Evolutionary conservation across 345 rosid genomes (phyloP), one percentile per base, ranked within the genome.

Genomic region (Salix koriyanagi): DNA sequence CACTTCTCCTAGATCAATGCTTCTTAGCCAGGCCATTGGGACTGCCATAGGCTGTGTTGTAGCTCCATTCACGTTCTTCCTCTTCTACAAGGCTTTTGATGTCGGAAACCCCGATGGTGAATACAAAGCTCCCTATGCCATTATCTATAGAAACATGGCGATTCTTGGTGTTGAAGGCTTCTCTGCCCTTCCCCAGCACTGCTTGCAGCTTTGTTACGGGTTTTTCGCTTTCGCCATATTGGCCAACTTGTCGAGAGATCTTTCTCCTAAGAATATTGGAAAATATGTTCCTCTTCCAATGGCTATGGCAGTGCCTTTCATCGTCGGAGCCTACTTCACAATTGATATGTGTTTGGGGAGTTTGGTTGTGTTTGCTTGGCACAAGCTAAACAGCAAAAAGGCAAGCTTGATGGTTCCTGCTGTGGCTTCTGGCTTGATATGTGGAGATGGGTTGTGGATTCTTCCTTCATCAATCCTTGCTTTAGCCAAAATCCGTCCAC

Each of bases 251-350:
- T 30, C 77, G 46, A 89, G 94, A 82, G 98, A 96, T 76, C 37
- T 82, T 8, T 72, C 84, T 4, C 95, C 98, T 0, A 69, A 70
- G 39, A 80, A 50, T 30, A 75, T 89, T 0, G 88, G 93, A 66
- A 91, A 91, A 76, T 96, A 92, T 88, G 69, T 91, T 30, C 99
- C 97, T 6, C 93, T 96, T 6, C 99, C 97, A 7, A 96, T 96
- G 97, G 99, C 94, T 1, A 96, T 96, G 97, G 99, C 98, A 0
- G 95, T 92, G 39, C 99, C 98, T 21, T 94, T 96, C 87, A 84
- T 94, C 8, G 97, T 96, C 0, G 98, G 99, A 14, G 97, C 94
- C 4, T 89, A 93, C 32, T 96, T 96, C 34, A 93, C 98, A 0
- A 86, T 93, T 11, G 99, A 96, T 44, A 93, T 94, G 84, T 67